Conservation (phyloP, 805 yeast species). For the Schwanniomyces yamadae region DNA sequence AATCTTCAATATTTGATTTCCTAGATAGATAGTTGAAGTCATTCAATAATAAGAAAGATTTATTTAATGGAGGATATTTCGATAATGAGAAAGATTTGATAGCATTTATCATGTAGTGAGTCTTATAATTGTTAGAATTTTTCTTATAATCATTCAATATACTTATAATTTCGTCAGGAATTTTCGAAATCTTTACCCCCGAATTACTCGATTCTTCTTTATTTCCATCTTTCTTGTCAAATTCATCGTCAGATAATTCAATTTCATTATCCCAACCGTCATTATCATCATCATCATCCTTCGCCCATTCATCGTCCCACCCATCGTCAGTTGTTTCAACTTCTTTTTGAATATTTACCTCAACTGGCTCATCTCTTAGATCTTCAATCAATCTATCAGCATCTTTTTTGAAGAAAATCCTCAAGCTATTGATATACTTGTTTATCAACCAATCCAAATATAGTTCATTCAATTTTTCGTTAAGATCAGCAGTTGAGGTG, state of each 20-base stretch:
- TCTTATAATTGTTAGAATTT: slow-evolving; percentile 19
- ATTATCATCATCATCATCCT: slow-evolving; percentile 10
- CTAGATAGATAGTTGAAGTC: slow-evolving; percentile 29
- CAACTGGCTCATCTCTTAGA: slow-evolving; percentile 15
- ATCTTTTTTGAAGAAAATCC: slow-evolving; percentile 18
- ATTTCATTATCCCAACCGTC: slow-evolving; percentile 18
- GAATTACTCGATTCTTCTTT: slow-evolving; percentile 2
- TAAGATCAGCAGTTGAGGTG: slow-evolving; percentile 1
- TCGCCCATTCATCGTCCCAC: slow-evolving; percentile 17
- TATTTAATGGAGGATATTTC: slow-evolving; percentile 30
- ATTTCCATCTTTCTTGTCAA: slow-evolving; percentile 3
- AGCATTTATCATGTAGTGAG: slow-evolving; percentile 21
- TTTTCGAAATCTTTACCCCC: slow-evolving; percentile 14
- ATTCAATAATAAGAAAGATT: slow-evolving; percentile 36
- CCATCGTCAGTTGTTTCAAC: slow-evolving; percentile 10
- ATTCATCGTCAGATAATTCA: slow-evolving; percentile 8
- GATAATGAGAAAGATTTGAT: slow-evolving; percentile 30
- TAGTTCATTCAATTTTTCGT: slow-evolving; percentile 21
- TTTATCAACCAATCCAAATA: slow-evolving; percentile 33
- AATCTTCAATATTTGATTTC: slow-evolving; percentile 10
- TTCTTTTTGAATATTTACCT: slow-evolving; percentile 2
- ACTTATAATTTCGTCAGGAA: slow-evolving; percentile 21
- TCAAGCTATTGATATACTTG: slow-evolving; percentile 29
- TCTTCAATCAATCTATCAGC: slow-evolving; percentile 9
- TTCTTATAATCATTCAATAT: slow-evolving; percentile 21